Conservation (phyloP, 164 flowering plant genomes). For the Magnolia kwangsiensis region DNA sequence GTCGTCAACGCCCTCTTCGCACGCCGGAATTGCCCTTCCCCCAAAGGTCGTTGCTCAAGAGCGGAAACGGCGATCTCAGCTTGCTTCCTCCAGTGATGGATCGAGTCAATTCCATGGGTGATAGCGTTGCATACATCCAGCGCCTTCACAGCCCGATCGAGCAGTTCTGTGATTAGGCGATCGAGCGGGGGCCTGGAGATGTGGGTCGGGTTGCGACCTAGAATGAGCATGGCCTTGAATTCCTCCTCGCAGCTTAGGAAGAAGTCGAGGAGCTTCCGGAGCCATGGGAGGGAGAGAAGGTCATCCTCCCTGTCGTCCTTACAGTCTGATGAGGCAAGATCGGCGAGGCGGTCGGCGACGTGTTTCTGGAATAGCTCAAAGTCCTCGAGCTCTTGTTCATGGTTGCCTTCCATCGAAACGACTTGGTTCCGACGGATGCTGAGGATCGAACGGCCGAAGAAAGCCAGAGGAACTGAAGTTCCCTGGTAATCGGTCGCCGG, state of each 20-base stretch:
- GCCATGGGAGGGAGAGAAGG: slow-evolving; percentile 53
- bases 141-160: slow-evolving; percentile 54
- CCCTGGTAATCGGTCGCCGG: slow-evolving; percentile 55
- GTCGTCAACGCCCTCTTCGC: slow-evolving; percentile 43
- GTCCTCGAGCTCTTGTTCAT: slow-evolving; percentile 64
- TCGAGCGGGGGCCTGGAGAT: slow-evolving; percentile 23
- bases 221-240: slow-evolving; percentile 26
- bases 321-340: slow-evolving; percentile 14
- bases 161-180: slow-evolving; percentile 31
- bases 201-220: slow-evolving; percentile 15
- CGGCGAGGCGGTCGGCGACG: slow-evolving; percentile 58
- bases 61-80: slow-evolving; percentile 46
- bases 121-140: slow-evolving; percentile 63
- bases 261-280: slow-evolving; percentile 35
- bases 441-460: slow-evolving; percentile 60
- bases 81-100: slow-evolving; percentile 42
- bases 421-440: slow-evolving; percentile 85
- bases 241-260: slow-evolving; percentile 43
- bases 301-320: slow-evolving; percentile 38
- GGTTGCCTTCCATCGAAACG: slow-evolving; percentile 46
- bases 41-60: slow-evolving; percentile 20
- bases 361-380: slow-evolving; percentile 67
- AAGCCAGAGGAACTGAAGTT: slow-evolving; percentile 27
- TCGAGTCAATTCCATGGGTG: slow-evolving; percentile 48
- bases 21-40: slow-evolving; percentile 55